Percentiles rank a stretch among this genome's conserved stretches.
Conservation (phyloP, 1,139 yeast species). For the Protomyces inouyei region DNA sequence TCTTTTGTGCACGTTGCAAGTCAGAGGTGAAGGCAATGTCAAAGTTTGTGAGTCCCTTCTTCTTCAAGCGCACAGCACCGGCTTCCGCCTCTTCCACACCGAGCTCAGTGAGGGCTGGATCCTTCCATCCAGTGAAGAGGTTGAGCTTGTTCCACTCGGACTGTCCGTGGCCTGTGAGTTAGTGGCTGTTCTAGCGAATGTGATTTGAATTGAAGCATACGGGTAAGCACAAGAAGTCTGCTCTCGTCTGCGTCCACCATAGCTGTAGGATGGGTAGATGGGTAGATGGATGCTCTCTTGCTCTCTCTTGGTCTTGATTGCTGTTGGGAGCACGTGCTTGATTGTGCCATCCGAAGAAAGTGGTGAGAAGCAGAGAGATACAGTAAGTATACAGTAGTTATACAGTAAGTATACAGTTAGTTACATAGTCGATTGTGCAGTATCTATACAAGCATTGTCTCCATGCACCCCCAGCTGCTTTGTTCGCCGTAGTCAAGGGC, state of each 20-base stretch:
- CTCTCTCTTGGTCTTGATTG: not conserved
- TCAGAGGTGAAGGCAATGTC: constrained; percentile 88
- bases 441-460: too few species aligned
- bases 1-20: constrained; percentile 93
- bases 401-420: too few species aligned
- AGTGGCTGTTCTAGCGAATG: not conserved
- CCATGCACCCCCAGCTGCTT: not conserved
- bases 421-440: too few species aligned
- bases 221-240: constrained; percentile 20
- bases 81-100: constrained; percentile 88
- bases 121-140: constrained; percentile 99
- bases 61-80: constrained; percentile 90
- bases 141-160: constrained; percentile 60
- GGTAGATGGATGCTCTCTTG: not conserved
- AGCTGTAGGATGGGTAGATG: not conserved
- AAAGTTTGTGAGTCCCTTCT: constrained; percentile 68
- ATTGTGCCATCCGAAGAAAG: too few species aligned
- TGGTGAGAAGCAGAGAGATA: too few species aligned
- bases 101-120: constrained; percentile 71
- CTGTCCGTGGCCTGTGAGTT: constrained; percentile 75
- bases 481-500: not conserved
- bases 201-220: too few species aligned
- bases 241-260: constrained; percentile 23
- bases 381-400: too few species aligned
- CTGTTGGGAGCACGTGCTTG: not conserved